phyloP scores from a whole-genome alignment of 768 basidiomycete species.

The Calocera cornea region DNA sequence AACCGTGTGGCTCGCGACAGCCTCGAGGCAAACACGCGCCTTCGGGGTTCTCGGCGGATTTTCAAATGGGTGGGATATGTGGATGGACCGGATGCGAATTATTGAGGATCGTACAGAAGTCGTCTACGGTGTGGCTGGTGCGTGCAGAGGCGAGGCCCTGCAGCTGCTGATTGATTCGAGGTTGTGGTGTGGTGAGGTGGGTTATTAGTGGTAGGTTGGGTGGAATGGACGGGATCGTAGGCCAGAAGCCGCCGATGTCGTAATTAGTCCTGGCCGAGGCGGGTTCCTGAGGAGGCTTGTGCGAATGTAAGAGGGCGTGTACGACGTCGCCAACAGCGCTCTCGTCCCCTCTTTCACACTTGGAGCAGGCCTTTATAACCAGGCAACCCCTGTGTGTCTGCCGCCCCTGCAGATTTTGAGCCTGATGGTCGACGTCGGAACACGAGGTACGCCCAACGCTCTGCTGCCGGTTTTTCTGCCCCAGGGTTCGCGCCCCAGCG shows the following conservation, averaged over 20 bases:
- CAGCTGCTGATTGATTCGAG: neutral
- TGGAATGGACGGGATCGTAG: neutral
- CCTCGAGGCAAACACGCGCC: neutral
- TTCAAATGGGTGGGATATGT: slow-evolving; percentile 1
- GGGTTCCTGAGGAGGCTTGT: neutral
- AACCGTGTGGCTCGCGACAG: slow-evolving; percentile 1
- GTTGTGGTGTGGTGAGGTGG: neutral
- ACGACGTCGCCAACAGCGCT: slow-evolving; percentile 3
- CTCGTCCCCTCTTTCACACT: neutral
- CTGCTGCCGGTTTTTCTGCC: neutral
- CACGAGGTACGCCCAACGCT: neutral
- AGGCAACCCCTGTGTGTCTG: neutral
- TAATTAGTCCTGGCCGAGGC: neutral
- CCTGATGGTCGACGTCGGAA: slow-evolving; percentile 2
- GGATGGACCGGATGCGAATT: neutral
- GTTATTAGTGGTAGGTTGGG: neutral
- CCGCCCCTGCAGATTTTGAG: neutral
- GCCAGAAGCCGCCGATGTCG: neutral
- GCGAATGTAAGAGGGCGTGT: neutral
- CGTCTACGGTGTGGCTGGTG: neutral
- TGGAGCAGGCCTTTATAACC: neutral
- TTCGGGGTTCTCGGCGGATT: neutral
- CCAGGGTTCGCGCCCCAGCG: neutral
- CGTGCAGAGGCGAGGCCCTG: neutral
- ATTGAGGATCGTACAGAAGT: slow-evolving; percentile 1